phyloP scores from a whole-genome alignment of 495 filamentous ascomycete genomes.

The Chaetomium cochliodes region DNA sequence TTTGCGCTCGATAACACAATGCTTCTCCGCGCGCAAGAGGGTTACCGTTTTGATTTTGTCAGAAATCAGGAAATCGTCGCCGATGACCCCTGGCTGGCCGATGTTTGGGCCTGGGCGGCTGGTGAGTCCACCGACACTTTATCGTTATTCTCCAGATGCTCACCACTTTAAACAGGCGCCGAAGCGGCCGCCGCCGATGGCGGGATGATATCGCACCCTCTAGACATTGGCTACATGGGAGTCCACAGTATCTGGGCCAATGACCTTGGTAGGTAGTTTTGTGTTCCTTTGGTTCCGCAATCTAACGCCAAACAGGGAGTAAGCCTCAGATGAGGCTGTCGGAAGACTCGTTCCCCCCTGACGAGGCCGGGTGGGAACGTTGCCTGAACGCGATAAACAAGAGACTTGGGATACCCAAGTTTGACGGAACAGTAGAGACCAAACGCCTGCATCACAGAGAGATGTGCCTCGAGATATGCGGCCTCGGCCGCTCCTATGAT shows the following conservation, averaged over 20 bases:
- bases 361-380: conserved; percentile 49
- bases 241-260: conserved; percentile 78
- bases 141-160: not conserved
- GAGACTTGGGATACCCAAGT: conserved; percentile 41
- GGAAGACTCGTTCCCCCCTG: conserved; percentile 42
- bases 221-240: conserved; percentile 86
- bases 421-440: conserved; percentile 53
- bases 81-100: conserved; percentile 72
- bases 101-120: conserved; percentile 74
- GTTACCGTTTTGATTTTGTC: conserved; percentile 73
- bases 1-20: conserved; percentile 45
- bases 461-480: conserved; percentile 75
- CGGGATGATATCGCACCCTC: conserved; percentile 67
- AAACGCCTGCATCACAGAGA: conserved; percentile 69
- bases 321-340: conserved; percentile 44
- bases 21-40: conserved; percentile 59
- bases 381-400: conserved; percentile 49
- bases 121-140: conserved; percentile 45
- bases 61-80: conserved; percentile 65
- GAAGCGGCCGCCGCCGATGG: conserved; percentile 61
- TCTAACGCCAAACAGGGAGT: conserved; percentile 30
- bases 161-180: conserved; percentile 51
- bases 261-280: conserved; percentile 55
- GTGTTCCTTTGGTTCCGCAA: conserved; percentile 17
- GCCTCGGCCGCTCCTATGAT: conserved; percentile 60